phyloP scores from a whole-genome alignment of 2,329 filamentous ascomycete genomes.

The Fusarium nisikadoi region DNA sequence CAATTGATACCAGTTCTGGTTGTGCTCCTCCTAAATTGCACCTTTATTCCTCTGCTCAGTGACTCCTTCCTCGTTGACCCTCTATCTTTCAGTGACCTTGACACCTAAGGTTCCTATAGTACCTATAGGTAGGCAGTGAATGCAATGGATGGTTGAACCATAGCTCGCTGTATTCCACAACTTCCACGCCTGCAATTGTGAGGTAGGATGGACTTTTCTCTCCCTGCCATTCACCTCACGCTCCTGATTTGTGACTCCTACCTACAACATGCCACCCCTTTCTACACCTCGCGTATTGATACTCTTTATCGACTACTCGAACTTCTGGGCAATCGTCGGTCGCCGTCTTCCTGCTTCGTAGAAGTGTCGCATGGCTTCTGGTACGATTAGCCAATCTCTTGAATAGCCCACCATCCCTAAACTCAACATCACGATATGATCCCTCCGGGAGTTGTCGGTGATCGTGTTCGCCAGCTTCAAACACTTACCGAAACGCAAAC shows the following conservation, averaged over 20 bases:
- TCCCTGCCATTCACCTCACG: neutral
- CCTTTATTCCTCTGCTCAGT: constrained; percentile 27
- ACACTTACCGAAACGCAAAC: constrained; percentile 32
- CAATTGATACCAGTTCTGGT: constrained; percentile 52
- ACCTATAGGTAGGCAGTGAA: neutral
- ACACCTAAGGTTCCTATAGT: neutral
- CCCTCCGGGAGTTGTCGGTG: constrained; percentile 44
- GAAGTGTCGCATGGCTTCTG: constrained; percentile 21
- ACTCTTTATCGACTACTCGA: constrained; percentile 20
- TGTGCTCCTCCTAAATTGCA: constrained; percentile 40
- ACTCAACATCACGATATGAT: constrained; percentile 26
- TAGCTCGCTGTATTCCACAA: constrained; percentile 14
- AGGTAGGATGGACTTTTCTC: constrained; percentile 2
- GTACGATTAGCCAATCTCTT: constrained; percentile 5
- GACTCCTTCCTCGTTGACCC: constrained; percentile 24
- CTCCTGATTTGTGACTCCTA: neutral
- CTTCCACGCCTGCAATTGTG: constrained; percentile 2
- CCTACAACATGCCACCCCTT: constrained; percentile 18
- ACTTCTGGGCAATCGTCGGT: neutral
- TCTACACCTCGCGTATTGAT: constrained; percentile 10
- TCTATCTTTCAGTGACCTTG: constrained; percentile 9
- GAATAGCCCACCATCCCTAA: constrained; percentile 4
- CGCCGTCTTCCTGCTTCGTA: constrained; percentile 13
- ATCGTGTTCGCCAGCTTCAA: constrained; percentile 46
- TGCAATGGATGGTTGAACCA: constrained; percentile 20